These are phyloP conservation scores for Trametes villosa DNA, from an alignment of 768 basidiomycete species.

Conservation along the genomic window DNA sequence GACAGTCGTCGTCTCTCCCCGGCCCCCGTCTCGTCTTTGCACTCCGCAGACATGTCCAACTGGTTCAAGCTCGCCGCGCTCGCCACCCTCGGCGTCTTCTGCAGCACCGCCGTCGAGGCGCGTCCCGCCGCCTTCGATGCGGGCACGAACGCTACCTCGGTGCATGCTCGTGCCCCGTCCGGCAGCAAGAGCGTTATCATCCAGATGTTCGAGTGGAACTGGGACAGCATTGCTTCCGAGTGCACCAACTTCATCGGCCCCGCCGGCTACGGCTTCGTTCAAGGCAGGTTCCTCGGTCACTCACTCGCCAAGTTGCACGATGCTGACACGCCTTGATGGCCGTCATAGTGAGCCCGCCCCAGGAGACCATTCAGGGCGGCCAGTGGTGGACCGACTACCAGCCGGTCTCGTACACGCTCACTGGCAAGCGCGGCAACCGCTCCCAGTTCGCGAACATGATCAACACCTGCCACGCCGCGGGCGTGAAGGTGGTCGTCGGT, in stretches of 20 bases:
- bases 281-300: conserved; percentile 45
- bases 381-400: conserved; percentile 83
- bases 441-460: conserved; percentile 51
- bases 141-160: background rate
- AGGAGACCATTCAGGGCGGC: conserved; percentile 59
- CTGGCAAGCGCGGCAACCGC: conserved; percentile 66
- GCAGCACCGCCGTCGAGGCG: background rate
- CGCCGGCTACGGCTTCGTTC: conserved; percentile 71
- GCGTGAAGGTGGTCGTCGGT: conserved; percentile 47
- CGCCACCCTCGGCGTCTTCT: background rate
- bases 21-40: background rate
- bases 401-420: conserved; percentile 66
- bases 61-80: background rate
- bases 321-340: background rate
- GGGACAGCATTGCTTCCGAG: conserved; percentile 59
- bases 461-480: conserved; percentile 41
- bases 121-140: background rate
- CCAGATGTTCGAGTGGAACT: conserved; percentile 73
- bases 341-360: conserved; percentile 49
- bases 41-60: background rate
- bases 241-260: conserved; percentile 70
- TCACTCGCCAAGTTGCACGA: background rate
- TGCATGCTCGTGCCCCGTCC: conserved; percentile 16
- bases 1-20: background rate
- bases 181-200: conserved; percentile 51